phyloP scores from a whole-genome alignment of 805 yeast genomes.

The Yamadazyma ubonensis region DNA sequence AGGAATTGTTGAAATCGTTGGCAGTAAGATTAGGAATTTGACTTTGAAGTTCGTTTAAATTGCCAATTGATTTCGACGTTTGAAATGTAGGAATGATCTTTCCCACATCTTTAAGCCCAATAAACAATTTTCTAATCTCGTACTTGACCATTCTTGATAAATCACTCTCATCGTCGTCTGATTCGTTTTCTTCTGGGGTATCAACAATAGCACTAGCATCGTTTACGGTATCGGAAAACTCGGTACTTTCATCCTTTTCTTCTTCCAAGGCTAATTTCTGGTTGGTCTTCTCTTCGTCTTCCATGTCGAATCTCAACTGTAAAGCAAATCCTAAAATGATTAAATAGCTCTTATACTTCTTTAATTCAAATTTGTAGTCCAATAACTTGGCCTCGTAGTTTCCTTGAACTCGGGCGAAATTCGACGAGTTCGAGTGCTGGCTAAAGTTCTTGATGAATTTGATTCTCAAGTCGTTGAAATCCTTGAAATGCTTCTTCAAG shows the following conservation, averaged over 20 bases:
- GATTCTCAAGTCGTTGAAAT: slow-evolving; percentile 29
- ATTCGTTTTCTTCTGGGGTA: slow-evolving; percentile 4
- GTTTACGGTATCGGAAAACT: slow-evolving; percentile 6
- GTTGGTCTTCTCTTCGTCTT: slow-evolving; percentile 27
- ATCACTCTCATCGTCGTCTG: slow-evolving; percentile 27
- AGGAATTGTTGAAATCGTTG: slow-evolving; percentile 18
- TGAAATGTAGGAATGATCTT: slow-evolving; percentile 36
- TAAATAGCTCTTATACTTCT: slow-evolving; percentile 46
- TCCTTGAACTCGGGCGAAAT: slow-evolving; percentile 33
- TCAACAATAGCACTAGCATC: slow-evolving; percentile 7
- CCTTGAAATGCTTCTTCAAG: slow-evolving; percentile 33
- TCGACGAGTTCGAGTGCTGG: slow-evolving; percentile 24
- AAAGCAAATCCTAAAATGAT: slow-evolving; percentile 47
- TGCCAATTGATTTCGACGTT: slow-evolving; percentile 26
- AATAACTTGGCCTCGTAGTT: slow-evolving; percentile 43
- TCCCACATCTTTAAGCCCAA: slow-evolving; percentile 30
- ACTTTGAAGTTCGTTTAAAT: slow-evolving; percentile 17
- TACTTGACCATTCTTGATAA: slow-evolving; percentile 31
- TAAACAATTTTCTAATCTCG: slow-evolving; percentile 33
- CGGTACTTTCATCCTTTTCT: slow-evolving; percentile 5
- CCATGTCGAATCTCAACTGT: slow-evolving; percentile 44
- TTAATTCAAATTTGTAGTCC: slow-evolving; percentile 45
- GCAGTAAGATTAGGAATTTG: slow-evolving; percentile 15
- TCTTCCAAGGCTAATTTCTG: background rate
- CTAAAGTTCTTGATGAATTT: slow-evolving; percentile 32